These are phyloP conservation scores for Coemansia asiatica DNA, from an alignment of 192 early-diverging fungal species.

Conservation along the genomic window DNA sequence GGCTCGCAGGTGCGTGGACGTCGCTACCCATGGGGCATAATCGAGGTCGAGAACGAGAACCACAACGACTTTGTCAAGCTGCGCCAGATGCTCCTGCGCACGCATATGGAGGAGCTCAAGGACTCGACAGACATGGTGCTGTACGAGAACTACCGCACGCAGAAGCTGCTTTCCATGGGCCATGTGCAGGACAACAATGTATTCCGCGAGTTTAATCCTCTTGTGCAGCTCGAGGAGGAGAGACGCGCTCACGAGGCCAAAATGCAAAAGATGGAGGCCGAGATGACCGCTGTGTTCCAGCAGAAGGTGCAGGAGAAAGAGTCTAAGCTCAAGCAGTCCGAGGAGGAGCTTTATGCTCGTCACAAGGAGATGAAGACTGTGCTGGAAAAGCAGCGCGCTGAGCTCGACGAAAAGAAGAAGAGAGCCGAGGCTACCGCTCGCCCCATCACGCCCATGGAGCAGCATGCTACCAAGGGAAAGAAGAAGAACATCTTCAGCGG, in stretches of 20 bases:
- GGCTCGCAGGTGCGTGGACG: slow-evolving; percentile 87
- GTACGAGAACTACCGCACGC: slow-evolving; percentile 95
- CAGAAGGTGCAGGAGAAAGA: slow-evolving; percentile 99
- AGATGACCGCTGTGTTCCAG: slow-evolving; percentile 99
- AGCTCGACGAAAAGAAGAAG: slow-evolving; percentile 95
- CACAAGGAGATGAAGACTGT: slow-evolving; percentile 99
- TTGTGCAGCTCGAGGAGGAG: slow-evolving; percentile 88
- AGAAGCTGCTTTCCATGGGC: slow-evolving; percentile 85
- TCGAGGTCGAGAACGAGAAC: slow-evolving; percentile 95
- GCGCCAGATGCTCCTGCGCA: slow-evolving; percentile 86
- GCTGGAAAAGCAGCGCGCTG: slow-evolving; percentile 87
- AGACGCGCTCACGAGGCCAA: slow-evolving; percentile 88
- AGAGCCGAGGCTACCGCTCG: slow-evolving; percentile 64
- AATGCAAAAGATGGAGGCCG: slow-evolving; percentile 96
- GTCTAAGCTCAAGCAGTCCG: slow-evolving; percentile 94
- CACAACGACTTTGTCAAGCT: slow-evolving; percentile 97
- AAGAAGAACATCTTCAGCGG: slow-evolving; percentile 58
- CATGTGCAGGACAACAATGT: slow-evolving; percentile 78
- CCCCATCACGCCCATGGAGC: slow-evolving; percentile 52
- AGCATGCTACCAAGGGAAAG: slow-evolving; percentile 54
- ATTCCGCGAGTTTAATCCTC: slow-evolving; percentile 77
- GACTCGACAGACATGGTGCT: slow-evolving; percentile 88
- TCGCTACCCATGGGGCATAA: slow-evolving; percentile 89
- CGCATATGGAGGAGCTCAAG: slow-evolving; percentile 97
- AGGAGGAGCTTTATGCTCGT: slow-evolving; percentile 94